These are phyloP conservation scores for Coemansia reversa DNA, from an alignment of 192 early-diverging fungal genomes.

Conservation along the genomic window DNA sequence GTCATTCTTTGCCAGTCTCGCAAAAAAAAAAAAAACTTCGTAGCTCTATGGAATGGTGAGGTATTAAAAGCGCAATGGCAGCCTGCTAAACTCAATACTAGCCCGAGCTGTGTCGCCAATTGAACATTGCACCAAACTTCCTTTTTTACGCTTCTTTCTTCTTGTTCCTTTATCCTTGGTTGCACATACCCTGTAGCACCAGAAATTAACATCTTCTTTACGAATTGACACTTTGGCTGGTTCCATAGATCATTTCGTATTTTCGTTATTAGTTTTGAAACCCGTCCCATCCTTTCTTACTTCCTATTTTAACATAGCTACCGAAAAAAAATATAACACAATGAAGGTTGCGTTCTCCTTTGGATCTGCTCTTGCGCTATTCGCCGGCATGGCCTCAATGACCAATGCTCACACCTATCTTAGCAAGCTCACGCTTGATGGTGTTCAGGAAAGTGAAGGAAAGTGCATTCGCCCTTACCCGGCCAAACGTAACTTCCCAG, in stretches of 20 bases:
- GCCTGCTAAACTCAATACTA: no score
- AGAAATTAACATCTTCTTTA: conserved; percentile 3
- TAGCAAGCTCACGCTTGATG: conserved; percentile 22
- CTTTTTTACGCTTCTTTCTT: neutral
- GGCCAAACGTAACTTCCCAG: conserved; percentile 23
- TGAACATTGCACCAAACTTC: no score
- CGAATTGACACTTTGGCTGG: conserved; percentile 23
- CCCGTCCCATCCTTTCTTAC: neutral
- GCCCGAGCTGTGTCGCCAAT: no score
- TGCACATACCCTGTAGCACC: no score
- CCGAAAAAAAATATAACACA: neutral
- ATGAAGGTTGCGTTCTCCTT: conserved; percentile 15
- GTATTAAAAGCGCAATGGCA: no score
- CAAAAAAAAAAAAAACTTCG: no score
- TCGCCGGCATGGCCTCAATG: conserved; percentile 13
- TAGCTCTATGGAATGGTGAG: no score
- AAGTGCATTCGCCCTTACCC: conserved; percentile 36
- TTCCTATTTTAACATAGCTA: neutral
- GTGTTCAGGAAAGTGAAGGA: conserved; percentile 15
- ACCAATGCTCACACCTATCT: conserved; percentile 36
- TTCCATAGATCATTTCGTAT: conserved; percentile 13
- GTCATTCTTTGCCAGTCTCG: no score
- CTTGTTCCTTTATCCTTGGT: neutral
- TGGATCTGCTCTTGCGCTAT: conserved; percentile 8
- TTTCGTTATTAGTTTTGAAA: neutral